Evolutionary conservation across 352 stramenopile genomes (phyloP), one percentile per base, ranked within the genome.

Genomic region (Achlya hypogyna): DNA sequence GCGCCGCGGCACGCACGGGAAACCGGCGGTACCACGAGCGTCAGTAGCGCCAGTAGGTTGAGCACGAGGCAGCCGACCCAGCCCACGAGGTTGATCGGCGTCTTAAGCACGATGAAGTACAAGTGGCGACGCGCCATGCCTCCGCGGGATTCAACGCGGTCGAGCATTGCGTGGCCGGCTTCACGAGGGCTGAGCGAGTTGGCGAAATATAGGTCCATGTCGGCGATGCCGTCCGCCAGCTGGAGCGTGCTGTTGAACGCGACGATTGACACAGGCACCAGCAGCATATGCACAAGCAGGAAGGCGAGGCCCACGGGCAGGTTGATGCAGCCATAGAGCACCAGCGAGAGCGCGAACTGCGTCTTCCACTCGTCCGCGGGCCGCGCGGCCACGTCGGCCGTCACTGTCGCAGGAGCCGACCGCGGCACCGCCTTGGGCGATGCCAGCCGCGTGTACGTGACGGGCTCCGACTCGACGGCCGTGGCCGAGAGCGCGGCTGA

Each of bases 131-230:
- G 23, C 27, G 51, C 10, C 25, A 67, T 32, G 9, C 12, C 60
- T 5, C n/a, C 27, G 2, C 23, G 10, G 14, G 23, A 23, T 6
- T 49, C 23, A 5, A 67, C 9, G 23, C 42, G 60, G 22, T 67
- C 22, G 20, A 67, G 27, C 3, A 43, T n/a, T 18, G 42, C 43
- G 18, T 67, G 60, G 9, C 38, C 38, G n/a, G 51, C 45, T 23
- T 67, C 43, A 25, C 28, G 45, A 10, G 60, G 60, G 45, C 60
- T 67, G 10, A 67, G 23, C 2, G 60, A 67, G 75, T 94, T 92
- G 12, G 83, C 85, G 27, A 79, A 79, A 53, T 78, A 82, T 27
- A 94, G 65, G 40, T 94, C 85, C 70, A 88, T 74, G 47, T 94
- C 85, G 5, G 85, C 87, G 43, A 91, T 62, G 16, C 81, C 69